phyloP scores from a whole-genome alignment of 306 rosid genomes.

The Lagenaria siceraria region DNA sequence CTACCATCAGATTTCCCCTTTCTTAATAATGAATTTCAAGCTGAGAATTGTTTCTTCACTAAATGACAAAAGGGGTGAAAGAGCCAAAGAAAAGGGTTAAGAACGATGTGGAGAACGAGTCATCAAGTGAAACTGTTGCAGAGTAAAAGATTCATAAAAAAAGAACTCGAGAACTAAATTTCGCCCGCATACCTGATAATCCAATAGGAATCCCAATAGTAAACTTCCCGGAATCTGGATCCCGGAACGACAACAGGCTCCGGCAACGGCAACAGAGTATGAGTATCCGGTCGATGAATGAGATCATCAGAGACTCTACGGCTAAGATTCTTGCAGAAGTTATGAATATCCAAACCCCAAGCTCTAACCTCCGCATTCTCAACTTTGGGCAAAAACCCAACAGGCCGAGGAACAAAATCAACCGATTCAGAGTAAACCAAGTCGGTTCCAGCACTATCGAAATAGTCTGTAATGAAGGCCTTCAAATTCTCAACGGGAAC shows the following conservation, averaged over 20 bases:
- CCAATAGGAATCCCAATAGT: too few relatives aligned
- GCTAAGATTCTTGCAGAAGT: too few relatives aligned
- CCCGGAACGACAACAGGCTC: too few relatives aligned
- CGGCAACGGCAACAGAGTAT: too few relatives aligned
- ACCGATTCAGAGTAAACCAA: slow-evolving; percentile 34
- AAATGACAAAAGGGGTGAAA: not conserved
- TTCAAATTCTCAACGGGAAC: slow-evolving; percentile 21
- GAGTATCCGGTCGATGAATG: too few relatives aligned
- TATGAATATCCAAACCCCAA: slow-evolving; percentile 68
- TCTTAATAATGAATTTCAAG: not conserved
- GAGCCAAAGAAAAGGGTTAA: not conserved
- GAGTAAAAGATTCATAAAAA: too few relatives aligned
- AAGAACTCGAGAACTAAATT: too few relatives aligned
- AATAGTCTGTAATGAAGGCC: slow-evolving; percentile 11
- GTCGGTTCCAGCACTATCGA: slow-evolving; percentile 19
- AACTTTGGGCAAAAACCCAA: slow-evolving; percentile 52
- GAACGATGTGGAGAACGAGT: too few relatives aligned
- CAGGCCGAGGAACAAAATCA: slow-evolving; percentile 47
- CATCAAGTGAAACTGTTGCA: too few relatives aligned
- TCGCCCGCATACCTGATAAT: too few relatives aligned
- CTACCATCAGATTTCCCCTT: not conserved
- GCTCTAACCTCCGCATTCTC: slow-evolving; percentile 40
- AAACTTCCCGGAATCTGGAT: too few relatives aligned
- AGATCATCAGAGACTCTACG: too few relatives aligned
- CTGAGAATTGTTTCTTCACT: not conserved